Evolutionary conservation across 768 basidiomycete species (phyloP).

Genomic region (Calocybe gangraenosa): DNA sequence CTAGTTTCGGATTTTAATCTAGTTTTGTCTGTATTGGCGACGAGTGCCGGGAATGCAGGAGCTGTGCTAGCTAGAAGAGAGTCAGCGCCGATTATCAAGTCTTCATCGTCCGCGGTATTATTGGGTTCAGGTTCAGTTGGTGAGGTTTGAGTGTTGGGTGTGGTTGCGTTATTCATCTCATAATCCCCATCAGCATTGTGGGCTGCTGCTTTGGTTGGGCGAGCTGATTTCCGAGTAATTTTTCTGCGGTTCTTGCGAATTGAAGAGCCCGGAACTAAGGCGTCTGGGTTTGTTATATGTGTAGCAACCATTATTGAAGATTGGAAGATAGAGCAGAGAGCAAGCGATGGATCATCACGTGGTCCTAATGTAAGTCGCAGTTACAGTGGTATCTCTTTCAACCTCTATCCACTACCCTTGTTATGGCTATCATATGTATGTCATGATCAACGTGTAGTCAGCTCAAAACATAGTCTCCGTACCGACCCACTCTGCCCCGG

Average conservation of each 20-base stretch:
- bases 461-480: too few relatives aligned
- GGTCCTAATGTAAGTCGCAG: too few relatives aligned
- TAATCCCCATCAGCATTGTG: constrained; percentile 16
- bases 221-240: constrained; percentile 27
- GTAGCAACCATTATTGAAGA: constrained; percentile 37
- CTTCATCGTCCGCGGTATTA: constrained; percentile 40
- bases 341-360: too few relatives aligned
- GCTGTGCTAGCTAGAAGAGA: constrained; percentile 41
- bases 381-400: too few relatives aligned
- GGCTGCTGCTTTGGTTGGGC: constrained; percentile 4
- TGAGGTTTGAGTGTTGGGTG: constrained; percentile 2
- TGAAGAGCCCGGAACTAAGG: constrained; percentile 11
- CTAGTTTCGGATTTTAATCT: constrained; percentile 79
- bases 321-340: not conserved
- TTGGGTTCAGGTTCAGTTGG: constrained; percentile 6
- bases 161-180: constrained; percentile 18
- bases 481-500: too few relatives aligned
- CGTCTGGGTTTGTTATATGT: constrained; percentile 19
- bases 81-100: constrained; percentile 56
- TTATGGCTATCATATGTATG: too few relatives aligned
- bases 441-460: too few relatives aligned
- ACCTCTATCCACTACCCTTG: too few relatives aligned
- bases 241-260: constrained; percentile 35
- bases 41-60: constrained; percentile 68
- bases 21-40: constrained; percentile 50